A percentile compares a stretch with the other conserved stretches of the same genome.
Evolutionary conservation across 2,329 filamentous ascomycete species (phyloP).

Genomic region (Lojkania enalia): DNA sequence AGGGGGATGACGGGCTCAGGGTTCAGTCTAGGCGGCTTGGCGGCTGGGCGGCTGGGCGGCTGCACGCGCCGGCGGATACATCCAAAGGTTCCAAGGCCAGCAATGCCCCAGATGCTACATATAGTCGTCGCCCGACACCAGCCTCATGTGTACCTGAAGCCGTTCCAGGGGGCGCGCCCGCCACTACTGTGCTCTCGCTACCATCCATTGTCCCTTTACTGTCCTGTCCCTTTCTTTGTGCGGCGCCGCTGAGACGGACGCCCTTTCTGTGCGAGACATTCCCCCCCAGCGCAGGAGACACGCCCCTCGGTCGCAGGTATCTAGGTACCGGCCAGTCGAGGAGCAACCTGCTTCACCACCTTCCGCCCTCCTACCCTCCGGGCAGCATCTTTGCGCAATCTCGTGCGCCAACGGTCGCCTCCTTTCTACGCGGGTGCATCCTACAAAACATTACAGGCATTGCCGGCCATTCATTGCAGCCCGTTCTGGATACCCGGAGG

Average conservation of each 20-base stretch:
- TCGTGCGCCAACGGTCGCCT: constrained; percentile 32
- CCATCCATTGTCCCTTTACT: too few species aligned
- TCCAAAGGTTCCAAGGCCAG: too few species aligned
- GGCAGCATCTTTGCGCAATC: constrained; percentile 13
- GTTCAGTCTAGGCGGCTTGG: not conserved
- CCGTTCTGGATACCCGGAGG: constrained; percentile 24
- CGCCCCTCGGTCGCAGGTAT: constrained; percentile 17
- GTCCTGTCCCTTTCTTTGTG: too few species aligned
- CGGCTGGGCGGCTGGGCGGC: not conserved
- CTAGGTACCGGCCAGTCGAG: too few species aligned
- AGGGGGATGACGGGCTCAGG: not conserved
- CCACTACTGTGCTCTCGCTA: too few species aligned
- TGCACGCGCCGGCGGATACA: too few species aligned
- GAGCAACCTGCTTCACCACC: not conserved
- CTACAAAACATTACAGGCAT: constrained; percentile 25
- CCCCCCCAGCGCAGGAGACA: constrained; percentile 24
- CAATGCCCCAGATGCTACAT: too few species aligned
- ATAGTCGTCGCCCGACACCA: too few species aligned
- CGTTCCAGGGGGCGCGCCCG: too few species aligned
- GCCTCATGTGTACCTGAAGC: too few species aligned
- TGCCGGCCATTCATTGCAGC: constrained; percentile 27
- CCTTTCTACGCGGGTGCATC: constrained; percentile 17
- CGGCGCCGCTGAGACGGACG: too few species aligned
- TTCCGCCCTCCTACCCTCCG: constrained; percentile 20
- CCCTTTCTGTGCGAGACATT: too few species aligned